Percentiles rank a stretch among this genome's conserved stretches.
Conservation (phyloP, 163 green algal species). For the Coccomyxa subellipsoidea region DNA sequence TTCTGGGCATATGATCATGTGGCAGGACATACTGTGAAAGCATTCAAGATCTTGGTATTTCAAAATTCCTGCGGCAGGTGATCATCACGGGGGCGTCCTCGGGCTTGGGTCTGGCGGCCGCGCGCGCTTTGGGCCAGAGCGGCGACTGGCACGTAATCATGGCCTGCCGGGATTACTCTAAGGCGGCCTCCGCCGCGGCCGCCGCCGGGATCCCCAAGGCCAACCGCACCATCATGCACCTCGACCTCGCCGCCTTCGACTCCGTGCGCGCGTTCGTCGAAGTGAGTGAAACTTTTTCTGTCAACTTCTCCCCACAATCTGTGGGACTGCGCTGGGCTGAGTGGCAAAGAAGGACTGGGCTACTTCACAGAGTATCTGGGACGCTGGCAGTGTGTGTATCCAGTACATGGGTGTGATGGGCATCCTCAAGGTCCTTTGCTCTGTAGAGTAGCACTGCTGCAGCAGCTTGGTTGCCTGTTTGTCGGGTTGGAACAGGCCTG, state of each 20-base stretch:
- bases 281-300: constrained; percentile 45
- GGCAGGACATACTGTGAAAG: too few relatives aligned
- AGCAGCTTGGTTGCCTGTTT: too few relatives aligned
- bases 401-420: too few relatives aligned
- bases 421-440: too few relatives aligned
- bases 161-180: constrained; percentile 69
- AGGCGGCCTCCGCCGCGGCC: constrained; percentile 49
- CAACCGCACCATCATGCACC: constrained; percentile 65
- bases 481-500: too few relatives aligned
- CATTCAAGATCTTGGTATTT: too few relatives aligned
- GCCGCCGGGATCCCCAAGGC: constrained; percentile 51
- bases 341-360: too few relatives aligned
- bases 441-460: too few relatives aligned
- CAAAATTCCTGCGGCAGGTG: constrained; percentile 13
- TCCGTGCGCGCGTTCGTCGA: constrained; percentile 79
- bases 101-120: constrained; percentile 80
- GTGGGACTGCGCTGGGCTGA: too few relatives aligned
- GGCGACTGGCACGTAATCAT: constrained; percentile 81
- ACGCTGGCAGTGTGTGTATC: too few relatives aligned
- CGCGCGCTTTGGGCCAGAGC: constrained; percentile 57
- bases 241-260: constrained; percentile 83
- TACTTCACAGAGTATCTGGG: too few relatives aligned
- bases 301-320: not conserved
- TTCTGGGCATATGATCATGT: too few relatives aligned
- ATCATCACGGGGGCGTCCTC: constrained; percentile 89